A percentile compares a stretch with the other conserved stretches of the same genome.
Conservation (phyloP, 2,329 filamentous ascomycete species). For the Fonsecaea monophora region DNA sequence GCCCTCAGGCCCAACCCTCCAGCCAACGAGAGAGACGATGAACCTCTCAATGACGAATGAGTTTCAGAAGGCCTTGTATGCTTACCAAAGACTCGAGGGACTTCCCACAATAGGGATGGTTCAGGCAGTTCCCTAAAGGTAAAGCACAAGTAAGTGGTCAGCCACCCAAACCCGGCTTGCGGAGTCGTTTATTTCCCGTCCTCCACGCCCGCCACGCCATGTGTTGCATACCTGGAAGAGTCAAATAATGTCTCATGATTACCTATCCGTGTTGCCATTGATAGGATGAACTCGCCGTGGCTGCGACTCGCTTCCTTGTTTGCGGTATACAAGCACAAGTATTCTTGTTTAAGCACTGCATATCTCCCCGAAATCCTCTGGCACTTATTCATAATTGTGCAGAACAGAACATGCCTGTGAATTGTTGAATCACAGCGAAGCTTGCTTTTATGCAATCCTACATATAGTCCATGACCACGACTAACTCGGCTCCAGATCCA, state of each 20-base stretch:
- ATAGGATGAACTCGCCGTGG: background rate
- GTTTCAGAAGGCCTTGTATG: background rate
- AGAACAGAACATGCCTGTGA: too few species aligned
- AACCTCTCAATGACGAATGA: background rate
- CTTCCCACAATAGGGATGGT: background rate
- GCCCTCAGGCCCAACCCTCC: background rate
- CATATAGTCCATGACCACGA: too few species aligned
- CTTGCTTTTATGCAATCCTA: too few species aligned
- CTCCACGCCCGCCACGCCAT: background rate
- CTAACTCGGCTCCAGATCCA: too few species aligned
- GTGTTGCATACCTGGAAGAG: background rate
- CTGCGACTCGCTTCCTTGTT: background rate
- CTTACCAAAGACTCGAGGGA: background rate
- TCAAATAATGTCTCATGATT: background rate
- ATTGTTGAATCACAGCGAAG: too few species aligned
- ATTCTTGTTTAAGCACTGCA: too few species aligned
- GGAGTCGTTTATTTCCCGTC: background rate
- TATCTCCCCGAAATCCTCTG: too few species aligned
- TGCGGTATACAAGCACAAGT: too few species aligned
- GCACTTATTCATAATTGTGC: too few species aligned
- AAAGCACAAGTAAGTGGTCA: background rate
- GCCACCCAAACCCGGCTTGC: background rate
- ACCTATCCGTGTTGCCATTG: background rate
- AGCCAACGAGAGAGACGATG: slow-evolving; percentile 38
- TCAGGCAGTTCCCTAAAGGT: background rate